A percentile compares a stretch with the other conserved stretches of the same genome.
These are phyloP conservation scores for Hypocreales sp. DNA, from an alignment of 2,329 filamentous ascomycete genomes.

Conservation along the genomic window DNA sequence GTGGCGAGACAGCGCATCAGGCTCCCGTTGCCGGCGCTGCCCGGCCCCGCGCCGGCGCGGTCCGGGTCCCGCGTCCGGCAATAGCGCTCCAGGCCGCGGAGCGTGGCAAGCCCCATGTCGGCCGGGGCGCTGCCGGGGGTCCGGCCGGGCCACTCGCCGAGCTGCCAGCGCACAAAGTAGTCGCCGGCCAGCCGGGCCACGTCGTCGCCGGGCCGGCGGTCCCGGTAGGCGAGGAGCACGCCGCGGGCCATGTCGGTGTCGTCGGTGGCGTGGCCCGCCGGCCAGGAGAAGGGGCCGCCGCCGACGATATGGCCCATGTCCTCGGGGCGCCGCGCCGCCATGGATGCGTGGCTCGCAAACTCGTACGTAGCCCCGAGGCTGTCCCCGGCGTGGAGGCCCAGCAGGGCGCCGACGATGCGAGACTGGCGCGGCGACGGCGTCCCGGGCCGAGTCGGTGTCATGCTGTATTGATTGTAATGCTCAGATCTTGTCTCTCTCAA, in stretches of 20 bases:
- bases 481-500: too few species aligned
- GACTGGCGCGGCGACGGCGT: slow-evolving; percentile 6
- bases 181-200: slow-evolving; percentile 18
- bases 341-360: slow-evolving; percentile 19
- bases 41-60: slow-evolving; percentile 20
- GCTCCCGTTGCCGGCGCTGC: slow-evolving; percentile 26
- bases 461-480: too few species aligned
- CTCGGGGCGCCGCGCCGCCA: slow-evolving; percentile 17
- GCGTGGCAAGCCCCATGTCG: slow-evolving; percentile 26
- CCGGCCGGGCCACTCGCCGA: slow-evolving; percentile 26
- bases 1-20: slow-evolving; percentile 32
- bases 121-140: slow-evolving; percentile 13
- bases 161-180: slow-evolving; percentile 24
- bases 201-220: slow-evolving; percentile 9
- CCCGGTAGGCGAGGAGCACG: slow-evolving; percentile 26
- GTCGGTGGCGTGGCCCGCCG: slow-evolving; percentile 27
- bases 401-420: slow-evolving; percentile 24
- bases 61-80: slow-evolving; percentile 11
- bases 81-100: slow-evolving; percentile 15
- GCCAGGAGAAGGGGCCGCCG: slow-evolving; percentile 26
- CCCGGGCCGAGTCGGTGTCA: background rate
- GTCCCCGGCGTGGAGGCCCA: slow-evolving; percentile 30
- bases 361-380: slow-evolving; percentile 29
- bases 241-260: slow-evolving; percentile 31
- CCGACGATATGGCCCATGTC: slow-evolving; percentile 26